Percentiles rank a stretch among this genome's conserved stretches.
Conservation (phyloP, 2,329 filamentous ascomycete species). For the Penicillium sp. region DNA sequence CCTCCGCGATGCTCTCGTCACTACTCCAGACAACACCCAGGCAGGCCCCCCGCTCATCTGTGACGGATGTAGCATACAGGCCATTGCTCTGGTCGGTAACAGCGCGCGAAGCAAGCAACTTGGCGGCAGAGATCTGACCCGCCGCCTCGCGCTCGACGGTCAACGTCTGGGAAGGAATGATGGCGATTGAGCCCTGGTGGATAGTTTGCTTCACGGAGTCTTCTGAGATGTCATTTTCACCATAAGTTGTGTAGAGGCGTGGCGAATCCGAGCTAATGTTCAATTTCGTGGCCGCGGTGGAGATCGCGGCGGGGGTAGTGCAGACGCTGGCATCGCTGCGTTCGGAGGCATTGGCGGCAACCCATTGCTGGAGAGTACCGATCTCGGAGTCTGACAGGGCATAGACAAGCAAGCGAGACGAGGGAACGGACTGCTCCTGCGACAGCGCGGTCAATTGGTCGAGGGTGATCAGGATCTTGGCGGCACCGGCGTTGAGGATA, state of each 20-base stretch:
- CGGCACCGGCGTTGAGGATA: conserved; percentile 79
- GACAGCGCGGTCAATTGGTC: conserved; percentile 61
- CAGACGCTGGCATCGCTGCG: conserved; percentile 37
- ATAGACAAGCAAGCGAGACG: conserved; percentile 57
- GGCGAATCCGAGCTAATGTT: conserved; percentile 40
- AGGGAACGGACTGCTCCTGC: conserved; percentile 50
- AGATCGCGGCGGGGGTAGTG: conserved; percentile 38
- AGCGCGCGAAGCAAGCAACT: conserved; percentile 70
- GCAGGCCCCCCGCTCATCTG: conserved; percentile 78
- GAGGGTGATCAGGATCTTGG: conserved; percentile 75
- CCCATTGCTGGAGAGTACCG: conserved; percentile 41
- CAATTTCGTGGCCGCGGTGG: conserved; percentile 38
- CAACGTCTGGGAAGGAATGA: conserved; percentile 68
- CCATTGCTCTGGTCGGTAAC: conserved; percentile 79
- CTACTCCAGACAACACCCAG: conserved; percentile 94
- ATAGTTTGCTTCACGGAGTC: conserved; percentile 50
- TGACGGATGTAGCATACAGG: conserved; percentile 84
- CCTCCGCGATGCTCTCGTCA: conserved; percentile 82
- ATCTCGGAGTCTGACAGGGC: conserved; percentile 44
- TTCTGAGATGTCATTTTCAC: conserved; percentile 41
- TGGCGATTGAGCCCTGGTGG: conserved; percentile 59
- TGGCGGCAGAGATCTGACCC: conserved; percentile 63
- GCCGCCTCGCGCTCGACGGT: conserved; percentile 63
- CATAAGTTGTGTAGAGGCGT: conserved; percentile 40
- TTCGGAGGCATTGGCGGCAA: conserved; percentile 35